Percentiles rank a stretch among this genome's conserved stretches.
phyloP scores from a whole-genome alignment of 352 stramenopile species.

The Globisporangium megalacanthum region DNA sequence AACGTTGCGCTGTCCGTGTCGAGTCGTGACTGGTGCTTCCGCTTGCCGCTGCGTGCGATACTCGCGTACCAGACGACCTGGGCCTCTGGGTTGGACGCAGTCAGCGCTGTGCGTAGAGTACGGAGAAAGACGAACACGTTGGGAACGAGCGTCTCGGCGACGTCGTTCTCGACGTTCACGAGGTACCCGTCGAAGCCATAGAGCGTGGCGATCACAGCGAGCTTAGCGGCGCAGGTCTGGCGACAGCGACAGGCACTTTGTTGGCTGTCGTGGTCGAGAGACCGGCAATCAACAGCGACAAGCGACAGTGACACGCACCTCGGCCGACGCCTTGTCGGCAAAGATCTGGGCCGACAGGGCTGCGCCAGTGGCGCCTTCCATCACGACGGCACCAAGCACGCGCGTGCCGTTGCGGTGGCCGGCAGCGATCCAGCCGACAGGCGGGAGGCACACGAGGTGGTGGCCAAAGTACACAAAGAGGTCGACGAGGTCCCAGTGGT shows the following conservation, averaged over 20 bases:
- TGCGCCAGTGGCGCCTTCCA: constrained; percentile 28
- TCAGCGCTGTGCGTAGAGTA: constrained; percentile 20
- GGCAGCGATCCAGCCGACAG: constrained; percentile 34
- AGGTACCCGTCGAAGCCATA: constrained; percentile 56
- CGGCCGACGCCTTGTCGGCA: constrained; percentile 15
- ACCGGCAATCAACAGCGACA: not conserved
- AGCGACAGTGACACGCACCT: constrained; percentile 12
- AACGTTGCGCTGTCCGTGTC: constrained; percentile 32
- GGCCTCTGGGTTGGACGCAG: constrained; percentile 16
- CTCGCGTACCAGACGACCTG: constrained; percentile 57
- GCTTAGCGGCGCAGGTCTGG: constrained; percentile 26
- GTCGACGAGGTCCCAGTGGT: constrained; percentile 52
- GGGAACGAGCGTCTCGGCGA: constrained; percentile 18
- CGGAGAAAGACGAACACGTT: constrained; percentile 32
- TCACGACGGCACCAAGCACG: constrained; percentile 44
- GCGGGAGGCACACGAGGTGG: constrained; percentile 41
- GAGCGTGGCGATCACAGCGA: constrained; percentile 32
- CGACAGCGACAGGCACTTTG: not conserved
- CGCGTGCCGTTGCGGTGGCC: constrained; percentile 40
- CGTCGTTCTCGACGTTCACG: constrained; percentile 55
- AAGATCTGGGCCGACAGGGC: constrained; percentile 25
- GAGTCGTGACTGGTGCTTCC: constrained; percentile 29
- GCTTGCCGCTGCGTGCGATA: constrained; percentile 26
- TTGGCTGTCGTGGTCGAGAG: not conserved
- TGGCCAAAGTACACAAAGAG: constrained; percentile 57